Evolutionary conservation across 2,329 filamentous ascomycete species (phyloP), one percentile per base, ranked within the genome.

Genomic region (Cercospora sojina): DNA sequence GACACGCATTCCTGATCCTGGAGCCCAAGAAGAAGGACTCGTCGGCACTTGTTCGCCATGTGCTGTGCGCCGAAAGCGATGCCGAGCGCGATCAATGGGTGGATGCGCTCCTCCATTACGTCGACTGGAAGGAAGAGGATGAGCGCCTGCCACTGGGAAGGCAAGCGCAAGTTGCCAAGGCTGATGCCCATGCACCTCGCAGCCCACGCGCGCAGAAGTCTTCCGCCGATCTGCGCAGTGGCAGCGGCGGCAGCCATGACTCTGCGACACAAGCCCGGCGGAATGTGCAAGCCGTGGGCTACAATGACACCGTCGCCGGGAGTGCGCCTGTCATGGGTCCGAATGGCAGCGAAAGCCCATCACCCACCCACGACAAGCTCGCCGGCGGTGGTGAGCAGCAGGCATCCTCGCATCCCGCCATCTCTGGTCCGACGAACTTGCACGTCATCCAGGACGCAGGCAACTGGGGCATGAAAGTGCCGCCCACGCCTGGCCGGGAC

Each of bases 21-120:
- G 95, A 99, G 76, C 94, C 94, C 1, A 99, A 99, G 82, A 92
- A 93, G 79, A 98, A 97, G 79, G 95, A 99, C 75, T 93, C 93
- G 0, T 89, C 85, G 23, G 93, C 91, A 71, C 86, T 94, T 62
- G 92, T 97, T 25, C 91, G 94, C 70, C 95, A 99, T 77, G 93
- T 99, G 0, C 83, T 99, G 18, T 99, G 95, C 77, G 94, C 95
- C 0, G 95, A 99, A 79, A 98, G 91, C 74, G 95, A 99, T 74
- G 85, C 85, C 66, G 95, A 99, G 81, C 88, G 95, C 67, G 95
- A 99, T 79, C 85, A 90, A 53, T 99, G 95, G 95, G 94, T 99
- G 1, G 91, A 96, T 65, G 90, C 91, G 23, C 83, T 99, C 47
- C 82, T 98, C 67, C 90, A 92, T 71, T 97, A 96, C 83, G 93